Percentiles rank a stretch among this genome's conserved stretches.
Conservation (phyloP, 2,329 filamentous ascomycete genomes). For the Pyrenochaeta sp. region DNA sequence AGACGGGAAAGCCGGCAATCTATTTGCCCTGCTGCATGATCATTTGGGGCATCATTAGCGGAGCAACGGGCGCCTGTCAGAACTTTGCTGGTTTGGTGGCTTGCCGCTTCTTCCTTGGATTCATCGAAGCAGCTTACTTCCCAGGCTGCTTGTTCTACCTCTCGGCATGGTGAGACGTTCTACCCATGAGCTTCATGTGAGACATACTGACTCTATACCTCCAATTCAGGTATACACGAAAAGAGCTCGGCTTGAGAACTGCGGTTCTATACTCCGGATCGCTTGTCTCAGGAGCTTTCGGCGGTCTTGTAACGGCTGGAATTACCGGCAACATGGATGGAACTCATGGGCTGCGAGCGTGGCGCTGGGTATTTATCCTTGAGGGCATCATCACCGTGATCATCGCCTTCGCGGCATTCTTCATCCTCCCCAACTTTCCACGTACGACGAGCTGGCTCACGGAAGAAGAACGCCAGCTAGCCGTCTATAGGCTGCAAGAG, state of each 20-base stretch:
- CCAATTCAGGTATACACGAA: conserved; percentile 68
- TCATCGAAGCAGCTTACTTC: conserved; percentile 62
- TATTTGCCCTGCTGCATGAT: conserved; percentile 53
- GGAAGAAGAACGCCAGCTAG: conserved; percentile 50
- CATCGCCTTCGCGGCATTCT: conserved; percentile 65
- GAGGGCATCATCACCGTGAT: conserved; percentile 72
- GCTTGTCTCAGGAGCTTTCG: conserved; percentile 75
- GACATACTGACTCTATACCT: not conserved
- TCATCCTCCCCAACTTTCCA: conserved; percentile 74
- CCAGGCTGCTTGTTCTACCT: conserved; percentile 71
- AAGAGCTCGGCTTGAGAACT: conserved; percentile 72
- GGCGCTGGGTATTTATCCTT: conserved; percentile 75
- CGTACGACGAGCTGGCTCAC: conserved; percentile 54
- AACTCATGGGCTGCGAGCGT: conserved; percentile 64
- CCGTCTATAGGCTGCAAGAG: conserved; percentile 47
- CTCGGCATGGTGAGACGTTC: conserved; percentile 56
- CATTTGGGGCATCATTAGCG: conserved; percentile 53
- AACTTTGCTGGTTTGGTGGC: conserved; percentile 58
- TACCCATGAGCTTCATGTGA: not conserved
- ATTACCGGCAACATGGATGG: conserved; percentile 73
- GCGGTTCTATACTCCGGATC: conserved; percentile 73
- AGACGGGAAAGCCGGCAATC: conserved; percentile 50
- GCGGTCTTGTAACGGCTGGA: conserved; percentile 66
- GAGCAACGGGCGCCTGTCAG: conserved; percentile 51
- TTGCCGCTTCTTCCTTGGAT: conserved; percentile 61